Conservation (phyloP, 306 rosid species). For the Dalbergia cultrata region DNA sequence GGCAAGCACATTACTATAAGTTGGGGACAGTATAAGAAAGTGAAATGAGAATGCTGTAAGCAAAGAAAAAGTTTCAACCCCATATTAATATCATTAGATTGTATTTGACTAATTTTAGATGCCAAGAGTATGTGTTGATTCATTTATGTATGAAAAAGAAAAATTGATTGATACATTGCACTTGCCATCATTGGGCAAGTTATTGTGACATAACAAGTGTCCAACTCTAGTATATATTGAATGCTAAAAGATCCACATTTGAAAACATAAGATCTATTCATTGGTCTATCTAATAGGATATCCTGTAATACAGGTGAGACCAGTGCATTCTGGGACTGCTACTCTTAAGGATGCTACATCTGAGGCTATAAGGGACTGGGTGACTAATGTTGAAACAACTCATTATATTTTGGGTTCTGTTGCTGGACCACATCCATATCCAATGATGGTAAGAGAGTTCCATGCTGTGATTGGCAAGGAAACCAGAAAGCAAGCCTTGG, state of each 20-base stretch:
- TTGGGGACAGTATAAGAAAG: background rate
- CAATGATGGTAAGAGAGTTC: conserved; percentile 98
- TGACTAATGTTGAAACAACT: conserved; percentile 97
- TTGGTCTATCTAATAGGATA: conserved; percentile 28
- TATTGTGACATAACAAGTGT: conserved; percentile 24
- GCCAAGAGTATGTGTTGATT: background rate
- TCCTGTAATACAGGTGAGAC: conserved; percentile 68
- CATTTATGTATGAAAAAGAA: background rate
- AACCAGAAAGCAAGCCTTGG: conserved; percentile 92
- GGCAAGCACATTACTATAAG: background rate
- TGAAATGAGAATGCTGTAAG: background rate
- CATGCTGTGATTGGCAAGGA: conserved; percentile 94
- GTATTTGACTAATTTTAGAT: conserved; percentile 1
- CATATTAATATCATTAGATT: background rate
- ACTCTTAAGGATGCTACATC: conserved; percentile 98
- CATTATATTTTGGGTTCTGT: conserved; percentile 98
- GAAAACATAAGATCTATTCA: background rate
- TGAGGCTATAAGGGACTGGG: conserved; percentile 99
- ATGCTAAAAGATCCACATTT: conserved; percentile 15
- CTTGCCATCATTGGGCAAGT: conserved; percentile 15
- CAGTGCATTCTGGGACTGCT: conserved; percentile 96
- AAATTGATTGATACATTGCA: conserved; percentile 9
- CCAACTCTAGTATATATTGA: conserved; percentile 17
- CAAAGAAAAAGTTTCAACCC: conserved; percentile 4
- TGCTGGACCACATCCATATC: conserved; percentile 99